These are phyloP conservation scores for Amanita pallidorosea DNA, from an alignment of 768 basidiomycete genomes.

Conservation along the genomic window DNA sequence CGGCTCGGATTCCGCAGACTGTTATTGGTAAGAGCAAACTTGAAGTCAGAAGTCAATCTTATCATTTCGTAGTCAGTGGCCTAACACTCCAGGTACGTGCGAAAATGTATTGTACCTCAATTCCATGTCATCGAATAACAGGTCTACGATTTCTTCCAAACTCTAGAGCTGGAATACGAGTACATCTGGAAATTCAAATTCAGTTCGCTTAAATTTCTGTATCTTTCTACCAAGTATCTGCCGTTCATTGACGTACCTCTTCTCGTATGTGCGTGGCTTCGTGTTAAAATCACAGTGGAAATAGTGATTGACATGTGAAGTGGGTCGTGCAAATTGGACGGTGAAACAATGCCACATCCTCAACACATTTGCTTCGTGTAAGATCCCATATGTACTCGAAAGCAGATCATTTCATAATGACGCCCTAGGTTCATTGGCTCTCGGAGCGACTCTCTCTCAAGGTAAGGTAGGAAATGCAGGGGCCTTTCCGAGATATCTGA, in stretches of 20 bases:
- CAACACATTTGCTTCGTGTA: neutral
- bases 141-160: conserved; percentile 15
- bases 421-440: neutral
- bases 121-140: neutral
- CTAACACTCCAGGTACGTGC: neutral
- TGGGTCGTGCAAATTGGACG: neutral
- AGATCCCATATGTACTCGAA: neutral
- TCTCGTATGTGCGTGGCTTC: conserved; percentile 9
- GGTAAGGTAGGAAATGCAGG: neutral
- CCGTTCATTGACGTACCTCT: conserved; percentile 14
- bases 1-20: neutral
- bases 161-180: conserved; percentile 12
- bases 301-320: neutral
- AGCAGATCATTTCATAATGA: neutral
- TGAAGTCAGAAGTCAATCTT: neutral
- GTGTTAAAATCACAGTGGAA: neutral
- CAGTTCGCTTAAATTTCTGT: conserved; percentile 14
- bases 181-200: conserved; percentile 15
- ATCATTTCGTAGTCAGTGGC: neutral
- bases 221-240: conserved; percentile 16
- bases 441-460: neutral
- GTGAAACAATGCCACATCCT: neutral
- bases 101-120: neutral
- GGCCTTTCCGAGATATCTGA: neutral
- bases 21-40: neutral